Base-by-base conservation (phyloP, 345 rosid genomes). In the Populus ilicifolia region DNA sequence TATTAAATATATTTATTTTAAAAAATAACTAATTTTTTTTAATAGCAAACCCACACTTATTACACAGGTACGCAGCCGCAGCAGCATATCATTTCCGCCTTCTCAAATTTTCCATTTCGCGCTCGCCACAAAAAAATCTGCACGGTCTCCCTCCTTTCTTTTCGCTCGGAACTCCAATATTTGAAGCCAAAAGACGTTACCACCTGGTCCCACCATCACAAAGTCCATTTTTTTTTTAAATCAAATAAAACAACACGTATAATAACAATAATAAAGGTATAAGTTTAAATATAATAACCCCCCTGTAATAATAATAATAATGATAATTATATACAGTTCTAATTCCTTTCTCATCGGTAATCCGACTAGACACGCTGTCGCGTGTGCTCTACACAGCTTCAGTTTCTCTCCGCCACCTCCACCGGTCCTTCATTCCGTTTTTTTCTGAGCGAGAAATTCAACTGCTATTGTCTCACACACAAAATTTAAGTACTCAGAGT, bases 101-200 rank as follows among this genome's bases (percentile, higher is more conserved):
- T 69, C 72, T 39, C 63, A 35, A 73, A n/a, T 16, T 67, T 73
- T 50, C 10, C 59, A n/a, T 27, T 66, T 78, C 72, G 76, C 82
- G 82, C 74, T 67, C 48, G 68, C 11, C 30, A 6, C 52, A 7
- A 59, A 9, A 33, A 29, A 56, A 56, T 16, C 9, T 73, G 56
- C 48, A 21, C 43, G 12, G 52, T 33, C 78, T 61, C 65, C 72
- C 76, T 72, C 72, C 30, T 4, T n/a, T 63, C 73, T 46, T 35
- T 33, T 67, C 56, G 36, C 68, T 52, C 56, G 25, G 59, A 66
- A 56, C 25, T 27, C 71, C 36, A 44, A 61, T 61, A 33, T 61
- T 74, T 59, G 74, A 78, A 62, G 82, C 82, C 82, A 69, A 79
- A 74, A 61, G 13, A 59, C 64, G 64, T 10, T 59, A 10, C 12